These are phyloP conservation scores for Fusarium chuoi DNA, from an alignment of 2,329 filamentous ascomycete genomes.

Conservation along the genomic window DNA sequence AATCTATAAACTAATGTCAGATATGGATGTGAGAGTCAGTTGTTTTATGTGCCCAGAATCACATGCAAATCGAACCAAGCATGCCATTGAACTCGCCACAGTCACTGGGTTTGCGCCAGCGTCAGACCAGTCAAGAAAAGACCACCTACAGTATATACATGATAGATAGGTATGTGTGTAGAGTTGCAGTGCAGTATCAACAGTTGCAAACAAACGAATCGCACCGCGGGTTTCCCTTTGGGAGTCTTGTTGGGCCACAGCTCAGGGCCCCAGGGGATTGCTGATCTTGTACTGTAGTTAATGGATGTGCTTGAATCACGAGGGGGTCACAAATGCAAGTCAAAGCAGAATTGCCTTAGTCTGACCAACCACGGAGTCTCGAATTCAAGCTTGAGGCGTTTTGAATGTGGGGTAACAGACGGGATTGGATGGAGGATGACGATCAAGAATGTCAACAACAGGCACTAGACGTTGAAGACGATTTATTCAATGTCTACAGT, in stretches of 20 bases:
- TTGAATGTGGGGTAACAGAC: conserved; percentile 24
- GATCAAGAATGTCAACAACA: conserved; percentile 8
- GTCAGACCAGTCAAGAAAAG: neutral
- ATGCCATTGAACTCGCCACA: conserved; percentile 22
- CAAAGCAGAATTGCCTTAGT: conserved; percentile 13
- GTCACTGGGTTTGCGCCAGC: neutral
- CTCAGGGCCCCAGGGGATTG: neutral
- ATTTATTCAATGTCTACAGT: neutral
- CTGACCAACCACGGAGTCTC: conserved; percentile 32
- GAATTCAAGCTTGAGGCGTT: conserved; percentile 28
- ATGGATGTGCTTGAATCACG: conserved; percentile 21
- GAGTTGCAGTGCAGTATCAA: neutral
- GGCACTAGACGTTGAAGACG: neutral
- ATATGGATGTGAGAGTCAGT: neutral
- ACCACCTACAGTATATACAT: neutral
- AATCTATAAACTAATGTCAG: conserved; percentile 15
- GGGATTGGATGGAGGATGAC: conserved; percentile 4
- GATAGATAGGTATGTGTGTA: neutral
- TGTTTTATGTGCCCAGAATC: conserved; percentile 27
- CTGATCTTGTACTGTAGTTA: conserved; percentile 2
- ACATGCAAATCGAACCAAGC: conserved; percentile 34
- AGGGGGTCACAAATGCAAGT: conserved; percentile 26
- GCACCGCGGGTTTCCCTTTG: neutral
- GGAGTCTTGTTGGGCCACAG: neutral
- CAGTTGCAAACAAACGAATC: neutral